A percentile compares a stretch with the other conserved stretches of the same genome.
These are phyloP conservation scores for Populus trichocarpa DNA, from an alignment of 441 rosid genomes.

Conservation along the genomic window DNA sequence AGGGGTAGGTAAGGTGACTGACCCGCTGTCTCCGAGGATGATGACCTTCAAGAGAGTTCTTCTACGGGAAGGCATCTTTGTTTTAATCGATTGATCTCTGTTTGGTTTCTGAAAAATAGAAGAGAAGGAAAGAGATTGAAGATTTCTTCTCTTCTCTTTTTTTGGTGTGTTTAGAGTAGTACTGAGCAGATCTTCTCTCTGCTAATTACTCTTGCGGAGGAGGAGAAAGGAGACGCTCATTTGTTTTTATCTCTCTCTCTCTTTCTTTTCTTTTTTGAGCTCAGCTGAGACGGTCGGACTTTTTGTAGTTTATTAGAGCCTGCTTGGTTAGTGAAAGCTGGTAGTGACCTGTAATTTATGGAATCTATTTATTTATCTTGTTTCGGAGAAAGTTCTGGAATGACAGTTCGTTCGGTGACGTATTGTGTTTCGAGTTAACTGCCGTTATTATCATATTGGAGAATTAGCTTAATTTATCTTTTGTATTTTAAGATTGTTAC, in stretches of 20 bases:
- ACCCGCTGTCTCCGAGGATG: slow-evolving; percentile 98
- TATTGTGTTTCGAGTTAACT: too few relatives aligned
- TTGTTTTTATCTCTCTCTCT: not conserved
- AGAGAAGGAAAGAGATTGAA: not conserved
- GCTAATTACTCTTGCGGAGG: not conserved
- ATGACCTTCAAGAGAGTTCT: slow-evolving; percentile 87
- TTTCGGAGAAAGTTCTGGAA: not conserved
- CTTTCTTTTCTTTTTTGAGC: not conserved
- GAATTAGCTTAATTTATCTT: too few relatives aligned
- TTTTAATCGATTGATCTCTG: slow-evolving; percentile 5
- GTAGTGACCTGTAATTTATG: slow-evolving; percentile 24
- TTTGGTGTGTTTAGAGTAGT: not conserved
- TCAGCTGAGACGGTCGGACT: not conserved
- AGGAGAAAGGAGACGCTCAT: too few relatives aligned
- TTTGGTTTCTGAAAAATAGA: not conserved
- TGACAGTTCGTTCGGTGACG: not conserved
- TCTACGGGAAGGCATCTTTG: slow-evolving; percentile 73
- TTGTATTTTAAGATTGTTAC: too few relatives aligned
- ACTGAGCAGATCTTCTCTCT: not conserved
- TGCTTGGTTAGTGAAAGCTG: slow-evolving; percentile 13
- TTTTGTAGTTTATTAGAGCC: not conserved
- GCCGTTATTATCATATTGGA: slow-evolving; percentile 19
- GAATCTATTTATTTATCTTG: not conserved
- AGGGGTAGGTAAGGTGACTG: not conserved
- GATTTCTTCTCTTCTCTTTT: not conserved